phyloP scores from a whole-genome alignment of 495 filamentous ascomycete species.

The Hypoxylon cercidicola region DNA sequence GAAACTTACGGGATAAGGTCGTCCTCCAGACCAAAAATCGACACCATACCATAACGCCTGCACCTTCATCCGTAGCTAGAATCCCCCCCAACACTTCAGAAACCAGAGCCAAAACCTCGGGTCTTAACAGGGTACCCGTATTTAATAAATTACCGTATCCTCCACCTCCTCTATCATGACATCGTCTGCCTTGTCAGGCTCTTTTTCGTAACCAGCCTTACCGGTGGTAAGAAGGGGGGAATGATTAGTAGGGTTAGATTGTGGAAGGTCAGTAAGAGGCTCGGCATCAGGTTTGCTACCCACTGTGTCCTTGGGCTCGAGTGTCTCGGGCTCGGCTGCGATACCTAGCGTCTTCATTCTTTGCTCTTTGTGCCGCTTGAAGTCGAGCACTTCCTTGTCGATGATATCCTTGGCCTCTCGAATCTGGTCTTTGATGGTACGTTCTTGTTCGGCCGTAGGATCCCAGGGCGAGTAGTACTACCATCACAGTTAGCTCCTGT shows the following conservation, averaged over 20 bases:
- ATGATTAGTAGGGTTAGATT: constrained; percentile 47
- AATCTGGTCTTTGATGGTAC: constrained; percentile 59
- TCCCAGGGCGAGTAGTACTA: constrained; percentile 95
- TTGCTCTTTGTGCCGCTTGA: constrained; percentile 50
- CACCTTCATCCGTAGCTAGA: constrained; percentile 14
- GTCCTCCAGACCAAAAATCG: constrained; percentile 8
- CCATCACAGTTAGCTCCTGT: constrained; percentile 38
- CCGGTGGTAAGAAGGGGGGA: constrained; percentile 46
- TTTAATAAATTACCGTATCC: constrained; percentile 87
- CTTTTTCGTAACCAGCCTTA: constrained; percentile 51
- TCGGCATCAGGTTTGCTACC: constrained; percentile 59
- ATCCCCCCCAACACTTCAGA: background rate
- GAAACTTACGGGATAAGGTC: constrained; percentile 32
- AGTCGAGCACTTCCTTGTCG: constrained; percentile 56
- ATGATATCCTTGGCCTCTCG: constrained; percentile 57
- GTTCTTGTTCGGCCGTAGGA: constrained; percentile 63
- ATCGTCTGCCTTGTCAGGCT: constrained; percentile 75
- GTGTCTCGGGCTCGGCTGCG: constrained; percentile 31
- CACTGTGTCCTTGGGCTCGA: constrained; percentile 48
- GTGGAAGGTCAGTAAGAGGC: constrained; percentile 57
- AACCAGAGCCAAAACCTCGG: constrained; percentile 5
- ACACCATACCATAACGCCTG: constrained; percentile 24
- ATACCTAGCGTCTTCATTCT: constrained; percentile 46
- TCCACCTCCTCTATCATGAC: constrained; percentile 79
- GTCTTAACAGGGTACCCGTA: no score